phyloP scores from a whole-genome alignment of 1,284 basidiomycete species.

The Sporisorium iseilematis-ciliati region DNA sequence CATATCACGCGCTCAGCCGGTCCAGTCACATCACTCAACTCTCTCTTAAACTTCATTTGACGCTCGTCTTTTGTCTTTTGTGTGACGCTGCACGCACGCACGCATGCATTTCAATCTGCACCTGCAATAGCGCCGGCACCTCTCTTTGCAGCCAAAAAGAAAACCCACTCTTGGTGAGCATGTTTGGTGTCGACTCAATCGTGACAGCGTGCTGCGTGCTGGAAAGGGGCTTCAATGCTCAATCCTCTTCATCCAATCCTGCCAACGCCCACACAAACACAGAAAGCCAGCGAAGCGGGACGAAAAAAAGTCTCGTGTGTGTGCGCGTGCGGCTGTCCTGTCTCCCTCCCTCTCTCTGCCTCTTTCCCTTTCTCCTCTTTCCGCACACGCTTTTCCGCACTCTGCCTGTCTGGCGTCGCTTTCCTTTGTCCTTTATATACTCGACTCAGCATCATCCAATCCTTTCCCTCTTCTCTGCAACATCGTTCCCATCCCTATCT shows the following conservation, averaged over 20 bases:
- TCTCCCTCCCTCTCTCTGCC: not conserved
- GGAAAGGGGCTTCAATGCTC: slow-evolving; percentile 7
- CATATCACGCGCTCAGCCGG: slow-evolving; percentile 20
- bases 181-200: not conserved
- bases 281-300: slow-evolving; percentile 16
- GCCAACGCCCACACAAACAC: not conserved
- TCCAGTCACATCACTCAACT: slow-evolving; percentile 4
- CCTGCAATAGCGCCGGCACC: slow-evolving; percentile 5
- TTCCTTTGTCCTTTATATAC: slow-evolving; percentile 36
- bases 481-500: slow-evolving; percentile 11
- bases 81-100: not conserved
- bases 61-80: not conserved
- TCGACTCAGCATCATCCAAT: slow-evolving; percentile 17
- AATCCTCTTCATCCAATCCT: not conserved
- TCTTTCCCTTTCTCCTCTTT: not conserved
- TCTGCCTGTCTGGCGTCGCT: slow-evolving; percentile 13
- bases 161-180: slow-evolving; percentile 20
- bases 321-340: slow-evolving; percentile 7
- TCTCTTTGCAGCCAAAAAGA: slow-evolving; percentile 17
- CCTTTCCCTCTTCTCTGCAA: slow-evolving; percentile 16
- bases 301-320: slow-evolving; percentile 4
- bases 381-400: slow-evolving; percentile 16
- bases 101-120: slow-evolving; percentile 2
- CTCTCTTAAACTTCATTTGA: slow-evolving; percentile 19
- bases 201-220: not conserved